Evolutionary conservation across 106 monocot genomes (phyloP), one percentile per base, ranked within the genome.

Genomic region (Allium cepa): DNA sequence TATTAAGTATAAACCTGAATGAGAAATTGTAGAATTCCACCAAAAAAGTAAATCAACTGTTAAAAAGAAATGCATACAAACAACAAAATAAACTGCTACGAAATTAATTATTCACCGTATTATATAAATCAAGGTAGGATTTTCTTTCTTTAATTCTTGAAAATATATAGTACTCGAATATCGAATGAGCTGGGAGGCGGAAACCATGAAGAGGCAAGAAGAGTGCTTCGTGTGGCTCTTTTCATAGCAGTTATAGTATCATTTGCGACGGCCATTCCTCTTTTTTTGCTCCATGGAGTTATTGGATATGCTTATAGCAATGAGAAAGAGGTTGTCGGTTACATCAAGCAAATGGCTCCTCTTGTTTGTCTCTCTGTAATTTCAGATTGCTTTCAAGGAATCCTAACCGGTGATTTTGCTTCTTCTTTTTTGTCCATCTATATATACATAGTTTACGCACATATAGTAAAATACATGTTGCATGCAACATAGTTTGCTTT

Each of bases 301-400:
- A 46, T 79, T 51, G 88, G 84, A 45, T 84, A 84, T 69, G 84
- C 84, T 50, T 84, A 79, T 52, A 88, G 84, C 75, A 81, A 77
- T 46, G 82, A 82, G 47, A 56, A 79, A 57, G 88, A 82, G 64
- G 84, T 84, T 28, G 14, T 72, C 8, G 64, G 70, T 71, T 82
- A 88, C 73, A 81, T 88, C 9, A 69, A 16, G 17, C 17, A 67
- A 18, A 82, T 88, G 79, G 77, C 73, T 67, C 88, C 88, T 26
- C 70, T 88, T 3, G 46, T 88, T 36, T 82, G 74, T 64, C n/a
- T 88, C 50, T 74, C 84, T 0, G 88, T 84, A 4, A 65, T 84
- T 50, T 56, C 76, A 72, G 88, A 88, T 65, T 49, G 68, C 47
- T 18, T 80, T 11, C 84, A 84, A 75, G 84, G 84, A 14, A 77